A percentile compares a stretch with the other conserved stretches of the same genome.
phyloP scores from a whole-genome alignment of 495 filamentous ascomycete species.

The Glutinoglossum americanum region DNA sequence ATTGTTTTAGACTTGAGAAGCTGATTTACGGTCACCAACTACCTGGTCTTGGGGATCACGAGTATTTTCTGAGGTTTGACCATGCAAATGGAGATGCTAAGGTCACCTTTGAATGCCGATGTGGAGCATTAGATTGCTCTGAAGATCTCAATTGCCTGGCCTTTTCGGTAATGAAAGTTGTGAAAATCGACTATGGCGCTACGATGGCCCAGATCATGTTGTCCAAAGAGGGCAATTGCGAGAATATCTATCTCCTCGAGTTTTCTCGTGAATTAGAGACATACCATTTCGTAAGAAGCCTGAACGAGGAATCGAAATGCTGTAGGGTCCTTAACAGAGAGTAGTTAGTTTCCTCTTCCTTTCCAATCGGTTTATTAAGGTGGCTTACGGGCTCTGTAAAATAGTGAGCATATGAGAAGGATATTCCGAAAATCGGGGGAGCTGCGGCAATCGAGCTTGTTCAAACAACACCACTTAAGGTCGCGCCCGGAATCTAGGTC shows the following conservation, averaged over 20 bases:
- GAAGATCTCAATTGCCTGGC: not conserved
- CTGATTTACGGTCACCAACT: not conserved
- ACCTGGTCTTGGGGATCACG: not conserved
- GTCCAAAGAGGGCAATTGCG: not conserved
- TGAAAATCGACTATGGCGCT: not conserved
- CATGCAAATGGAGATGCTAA: not conserved
- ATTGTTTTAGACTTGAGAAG: not conserved
- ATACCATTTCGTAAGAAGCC: not conserved
- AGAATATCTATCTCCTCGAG: not conserved
- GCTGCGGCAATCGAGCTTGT: not conserved
- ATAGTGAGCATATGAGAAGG: not conserved
- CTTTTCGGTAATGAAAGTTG: not conserved
- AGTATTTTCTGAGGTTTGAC: not conserved
- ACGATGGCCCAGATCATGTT: not conserved
- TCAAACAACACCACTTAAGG: not conserved
- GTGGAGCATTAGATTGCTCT: not conserved
- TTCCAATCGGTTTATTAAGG: not conserved
- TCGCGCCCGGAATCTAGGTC: not conserved
- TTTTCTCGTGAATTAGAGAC: not conserved
- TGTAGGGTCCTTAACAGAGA: not conserved
- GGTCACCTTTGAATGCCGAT: not conserved
- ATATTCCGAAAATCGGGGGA: not conserved
- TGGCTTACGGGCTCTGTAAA: not conserved
- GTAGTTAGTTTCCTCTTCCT: not conserved
- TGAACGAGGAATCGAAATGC: not conserved